Evolutionary conservation across 2,329 filamentous ascomycete genomes (phyloP).

Genomic region (Cercospora berteroae): DNA sequence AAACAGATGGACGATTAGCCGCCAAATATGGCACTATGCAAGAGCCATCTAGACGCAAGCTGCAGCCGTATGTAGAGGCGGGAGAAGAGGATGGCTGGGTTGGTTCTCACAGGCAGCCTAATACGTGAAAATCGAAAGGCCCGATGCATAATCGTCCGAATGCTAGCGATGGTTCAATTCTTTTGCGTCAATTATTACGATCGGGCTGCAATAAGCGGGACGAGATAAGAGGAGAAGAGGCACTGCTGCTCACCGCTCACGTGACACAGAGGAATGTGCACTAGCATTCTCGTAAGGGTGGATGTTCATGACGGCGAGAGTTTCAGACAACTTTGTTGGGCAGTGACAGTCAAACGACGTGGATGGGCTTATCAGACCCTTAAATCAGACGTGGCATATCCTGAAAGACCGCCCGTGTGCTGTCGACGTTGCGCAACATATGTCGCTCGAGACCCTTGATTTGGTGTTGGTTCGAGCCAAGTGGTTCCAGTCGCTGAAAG

Average conservation of each 20-base stretch:
- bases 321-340: neutral
- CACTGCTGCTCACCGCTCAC: constrained; percentile 11
- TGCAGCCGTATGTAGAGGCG: constrained; percentile 33
- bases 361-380: neutral
- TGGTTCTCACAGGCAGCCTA: neutral
- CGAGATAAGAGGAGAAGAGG: constrained; percentile 1
- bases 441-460: neutral
- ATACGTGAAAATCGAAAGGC: neutral
- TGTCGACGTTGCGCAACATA: neutral
- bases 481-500: constrained; percentile 9
- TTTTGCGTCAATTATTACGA: neutral
- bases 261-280: neutral
- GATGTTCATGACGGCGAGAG: neutral
- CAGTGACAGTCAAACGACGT: neutral
- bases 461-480: constrained; percentile 3
- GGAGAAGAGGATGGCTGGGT: constrained; percentile 16
- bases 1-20: constrained; percentile 2
- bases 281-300: neutral
- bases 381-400: neutral
- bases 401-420: neutral
- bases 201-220: neutral
- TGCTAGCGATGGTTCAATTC: neutral
- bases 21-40: constrained; percentile 24
- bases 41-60: constrained; percentile 17
- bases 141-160: neutral